Evolutionary conservation across 164 flowering plant genomes (phyloP).

Genomic region (Piper betle): DNA sequence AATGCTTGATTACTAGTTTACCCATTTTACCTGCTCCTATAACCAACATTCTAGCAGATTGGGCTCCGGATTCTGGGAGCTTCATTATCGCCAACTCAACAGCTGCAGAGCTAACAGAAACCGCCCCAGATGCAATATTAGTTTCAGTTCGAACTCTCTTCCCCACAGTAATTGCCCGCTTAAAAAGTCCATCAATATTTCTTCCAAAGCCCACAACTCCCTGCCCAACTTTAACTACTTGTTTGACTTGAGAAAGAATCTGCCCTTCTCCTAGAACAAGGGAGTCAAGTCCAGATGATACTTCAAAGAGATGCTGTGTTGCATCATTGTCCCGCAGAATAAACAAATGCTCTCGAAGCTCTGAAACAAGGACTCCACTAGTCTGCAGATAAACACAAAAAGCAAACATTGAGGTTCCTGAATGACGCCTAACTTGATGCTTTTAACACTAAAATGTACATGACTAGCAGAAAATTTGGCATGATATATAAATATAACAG

Average conservation of each 20-base stretch:
- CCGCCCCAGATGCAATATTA: conserved; percentile 88
- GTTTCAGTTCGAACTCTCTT: conserved; percentile 89
- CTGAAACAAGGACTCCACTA: conserved; percentile 81
- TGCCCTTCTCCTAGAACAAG: conserved; percentile 96
- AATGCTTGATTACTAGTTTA: conserved; percentile 93
- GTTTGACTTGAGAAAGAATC: conserved; percentile 94
- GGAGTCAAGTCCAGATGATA: conserved; percentile 94
- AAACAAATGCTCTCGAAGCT: conserved; percentile 74
- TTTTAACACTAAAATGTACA: too few species aligned
- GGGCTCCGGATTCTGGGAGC: conserved; percentile 57
- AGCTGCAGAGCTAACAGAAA: conserved; percentile 97
- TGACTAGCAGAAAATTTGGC: too few species aligned
- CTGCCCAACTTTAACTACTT: conserved; percentile 83
- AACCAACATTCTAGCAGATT: conserved; percentile 63
- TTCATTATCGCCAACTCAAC: conserved; percentile 92
- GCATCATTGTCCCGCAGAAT: conserved; percentile 76
- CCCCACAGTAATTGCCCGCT: conserved; percentile 88
- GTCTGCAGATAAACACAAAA: conserved; percentile 39
- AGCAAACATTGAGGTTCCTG: background rate
- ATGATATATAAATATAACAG: too few species aligned
- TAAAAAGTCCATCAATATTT: conserved; percentile 82
- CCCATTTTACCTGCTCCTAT: conserved; percentile 99
- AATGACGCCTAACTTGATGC: too few species aligned
- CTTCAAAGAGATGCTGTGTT: conserved; percentile 86
- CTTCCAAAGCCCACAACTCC: conserved; percentile 85